Evolutionary conservation across 192 early-diverging fungal species (phyloP).

Genomic region (Podila horticola): DNA sequence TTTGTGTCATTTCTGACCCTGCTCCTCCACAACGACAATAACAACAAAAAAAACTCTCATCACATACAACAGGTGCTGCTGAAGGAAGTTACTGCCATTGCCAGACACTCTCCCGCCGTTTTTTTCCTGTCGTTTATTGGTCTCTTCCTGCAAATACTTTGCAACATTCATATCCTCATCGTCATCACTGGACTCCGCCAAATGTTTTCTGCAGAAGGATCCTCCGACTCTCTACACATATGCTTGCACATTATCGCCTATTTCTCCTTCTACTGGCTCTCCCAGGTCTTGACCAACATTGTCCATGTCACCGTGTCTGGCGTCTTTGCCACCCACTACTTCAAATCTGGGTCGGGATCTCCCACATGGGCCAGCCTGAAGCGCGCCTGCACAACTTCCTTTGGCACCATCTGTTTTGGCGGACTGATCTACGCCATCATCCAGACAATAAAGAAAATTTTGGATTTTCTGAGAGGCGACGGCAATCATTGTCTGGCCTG

Average conservation of each 20-base stretch:
- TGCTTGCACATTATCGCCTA: slow-evolving; percentile 42
- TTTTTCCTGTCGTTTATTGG: slow-evolving; percentile 71
- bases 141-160: slow-evolving; percentile 61
- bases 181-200: slow-evolving; percentile 63
- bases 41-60: slow-evolving; percentile 2
- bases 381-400: slow-evolving; percentile 78
- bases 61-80: slow-evolving; percentile 56
- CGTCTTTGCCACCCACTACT: slow-evolving; percentile 83
- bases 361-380: slow-evolving; percentile 77
- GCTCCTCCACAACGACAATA: background rate
- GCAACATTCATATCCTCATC: slow-evolving; percentile 67
- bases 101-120: slow-evolving; percentile 70
- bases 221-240: slow-evolving; percentile 45
- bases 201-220: slow-evolving; percentile 21
- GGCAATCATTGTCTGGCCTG: slow-evolving; percentile 18
- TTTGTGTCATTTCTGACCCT: background rate
- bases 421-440: slow-evolving; percentile 57
- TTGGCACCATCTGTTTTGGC: slow-evolving; percentile 85
- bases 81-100: slow-evolving; percentile 72
- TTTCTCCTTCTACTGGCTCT: slow-evolving; percentile 44
- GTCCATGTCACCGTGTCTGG: slow-evolving; percentile 77
- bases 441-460: slow-evolving; percentile 66
- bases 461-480: slow-evolving; percentile 34
- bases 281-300: slow-evolving; percentile 47
- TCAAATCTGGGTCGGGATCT: slow-evolving; percentile 53